Percentiles rank a stretch among this genome's conserved stretches.
Conservation (phyloP, 768 basidiomycete genomes). For the Gymnopilus junonius region DNA sequence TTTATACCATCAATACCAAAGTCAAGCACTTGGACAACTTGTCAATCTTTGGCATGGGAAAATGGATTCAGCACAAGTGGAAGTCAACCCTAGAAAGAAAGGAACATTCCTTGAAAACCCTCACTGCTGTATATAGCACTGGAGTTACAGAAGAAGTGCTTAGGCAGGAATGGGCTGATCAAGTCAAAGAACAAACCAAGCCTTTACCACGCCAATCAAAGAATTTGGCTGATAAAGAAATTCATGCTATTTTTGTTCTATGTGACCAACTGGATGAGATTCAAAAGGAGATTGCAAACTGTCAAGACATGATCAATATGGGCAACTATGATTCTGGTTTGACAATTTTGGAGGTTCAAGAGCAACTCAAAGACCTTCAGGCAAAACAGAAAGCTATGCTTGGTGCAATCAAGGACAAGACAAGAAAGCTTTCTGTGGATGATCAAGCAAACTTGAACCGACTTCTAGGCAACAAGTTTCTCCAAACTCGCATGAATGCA, state of each 20-base stretch:
- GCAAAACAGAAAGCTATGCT: neutral
- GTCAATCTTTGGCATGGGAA: neutral
- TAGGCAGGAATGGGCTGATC: slow-evolving; percentile 23
- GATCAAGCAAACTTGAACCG: neutral
- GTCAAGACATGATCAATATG: neutral
- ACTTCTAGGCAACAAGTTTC: slow-evolving; percentile 14
- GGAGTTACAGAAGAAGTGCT: slow-evolving; percentile 2
- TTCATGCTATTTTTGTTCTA: slow-evolving; percentile 10
- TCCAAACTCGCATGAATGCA: slow-evolving; percentile 25
- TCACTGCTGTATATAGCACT: neutral
- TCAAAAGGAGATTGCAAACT: slow-evolving; percentile 6
- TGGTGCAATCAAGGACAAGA: neutral
- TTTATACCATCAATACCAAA: slow-evolving; percentile 15
- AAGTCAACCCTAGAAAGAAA: neutral
- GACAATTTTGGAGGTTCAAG: neutral
- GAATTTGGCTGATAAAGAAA: slow-evolving; percentile 2
- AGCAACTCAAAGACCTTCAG: neutral
- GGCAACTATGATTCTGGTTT: too few relatives aligned
- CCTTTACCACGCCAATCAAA: slow-evolving; percentile 13
- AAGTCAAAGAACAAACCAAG: too few relatives aligned
- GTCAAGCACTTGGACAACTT: slow-evolving; percentile 8
- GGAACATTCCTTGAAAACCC: neutral
- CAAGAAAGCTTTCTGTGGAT: slow-evolving; percentile 7
- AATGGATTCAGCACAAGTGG: neutral
- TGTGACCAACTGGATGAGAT: neutral